Conservation (phyloP, 257 asterid species). For the Primulina huaijiensis region DNA sequence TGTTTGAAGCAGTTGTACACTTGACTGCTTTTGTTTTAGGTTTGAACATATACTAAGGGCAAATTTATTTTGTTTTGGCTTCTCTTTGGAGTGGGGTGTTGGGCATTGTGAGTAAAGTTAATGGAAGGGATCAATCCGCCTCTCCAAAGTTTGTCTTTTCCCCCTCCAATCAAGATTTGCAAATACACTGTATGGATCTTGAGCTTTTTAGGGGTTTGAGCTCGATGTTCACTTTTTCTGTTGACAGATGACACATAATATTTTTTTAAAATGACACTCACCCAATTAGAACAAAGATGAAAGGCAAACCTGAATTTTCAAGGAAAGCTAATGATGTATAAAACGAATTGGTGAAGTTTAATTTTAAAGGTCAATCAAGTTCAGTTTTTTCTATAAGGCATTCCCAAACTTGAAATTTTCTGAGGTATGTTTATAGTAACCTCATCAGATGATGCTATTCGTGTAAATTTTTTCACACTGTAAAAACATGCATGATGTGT, state of each 20-base stretch:
- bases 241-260: background rate
- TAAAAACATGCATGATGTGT: background rate
- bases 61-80: background rate
- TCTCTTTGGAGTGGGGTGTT: background rate
- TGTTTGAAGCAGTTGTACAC: no score
- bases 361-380: background rate
- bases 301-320: background rate
- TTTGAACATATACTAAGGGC: background rate
- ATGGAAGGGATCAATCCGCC: background rate
- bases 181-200: no score
- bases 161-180: no score
- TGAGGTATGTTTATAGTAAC: background rate
- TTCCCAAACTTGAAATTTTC: background rate
- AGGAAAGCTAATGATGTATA: background rate
- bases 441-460: background rate
- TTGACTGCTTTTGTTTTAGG: no score
- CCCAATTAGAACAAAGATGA: background rate
- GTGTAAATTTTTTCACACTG: background rate
- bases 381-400: background rate
- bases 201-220: no score
- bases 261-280: background rate
- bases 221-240: no score
- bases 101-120: background rate
- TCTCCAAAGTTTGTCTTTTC: background rate
- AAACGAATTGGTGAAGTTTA: background rate